Evolutionary conservation across 805 yeast genomes (phyloP).

Genomic region (Maudiozyma serrabonitensis): DNA sequence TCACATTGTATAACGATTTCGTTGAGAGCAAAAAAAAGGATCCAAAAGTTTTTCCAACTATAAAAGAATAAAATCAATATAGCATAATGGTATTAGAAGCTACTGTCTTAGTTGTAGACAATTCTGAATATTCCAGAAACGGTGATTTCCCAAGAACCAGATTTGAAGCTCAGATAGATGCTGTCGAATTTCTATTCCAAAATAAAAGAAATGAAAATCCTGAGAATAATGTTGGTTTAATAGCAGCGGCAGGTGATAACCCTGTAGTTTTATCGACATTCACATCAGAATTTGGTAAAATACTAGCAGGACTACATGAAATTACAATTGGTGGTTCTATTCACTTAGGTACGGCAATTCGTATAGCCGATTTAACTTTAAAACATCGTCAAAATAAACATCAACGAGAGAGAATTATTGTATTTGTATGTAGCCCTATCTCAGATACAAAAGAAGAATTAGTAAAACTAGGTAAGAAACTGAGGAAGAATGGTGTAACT

Average conservation of each 20-base stretch:
- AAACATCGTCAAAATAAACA: conserved; percentile 93
- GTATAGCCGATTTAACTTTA: conserved; percentile 86
- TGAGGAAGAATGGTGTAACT: conserved; percentile 88
- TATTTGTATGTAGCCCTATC: conserved; percentile 84
- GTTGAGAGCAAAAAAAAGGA: no score
- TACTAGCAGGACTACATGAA: conserved; percentile 75
- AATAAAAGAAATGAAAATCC: conserved; percentile 84
- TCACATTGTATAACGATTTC: no score
- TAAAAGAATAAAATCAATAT: no score
- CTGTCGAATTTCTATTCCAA: conserved; percentile 78
- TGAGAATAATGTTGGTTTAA: conserved; percentile 84
- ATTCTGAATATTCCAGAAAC: conserved; percentile 90
- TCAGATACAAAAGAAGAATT: conserved; percentile 56
- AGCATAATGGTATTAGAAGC: conserved; percentile 82
- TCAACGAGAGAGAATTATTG: conserved; percentile 82
- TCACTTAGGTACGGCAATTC: conserved; percentile 74
- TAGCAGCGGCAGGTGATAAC: conserved; percentile 73
- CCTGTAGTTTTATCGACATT: conserved; percentile 84
- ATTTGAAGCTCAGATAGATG: conserved; percentile 85
- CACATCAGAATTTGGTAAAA: conserved; percentile 78
- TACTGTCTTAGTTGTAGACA: conserved; percentile 89
- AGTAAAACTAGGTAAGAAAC: conserved; percentile 75
- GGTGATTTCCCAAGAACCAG: conserved; percentile 88
- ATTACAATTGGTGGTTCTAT: conserved; percentile 58
- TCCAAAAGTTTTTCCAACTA: no score